These are phyloP conservation scores for Ceratobasidium sp. DNA, from an alignment of 1,284 basidiomycete species.

Conservation along the genomic window DNA sequence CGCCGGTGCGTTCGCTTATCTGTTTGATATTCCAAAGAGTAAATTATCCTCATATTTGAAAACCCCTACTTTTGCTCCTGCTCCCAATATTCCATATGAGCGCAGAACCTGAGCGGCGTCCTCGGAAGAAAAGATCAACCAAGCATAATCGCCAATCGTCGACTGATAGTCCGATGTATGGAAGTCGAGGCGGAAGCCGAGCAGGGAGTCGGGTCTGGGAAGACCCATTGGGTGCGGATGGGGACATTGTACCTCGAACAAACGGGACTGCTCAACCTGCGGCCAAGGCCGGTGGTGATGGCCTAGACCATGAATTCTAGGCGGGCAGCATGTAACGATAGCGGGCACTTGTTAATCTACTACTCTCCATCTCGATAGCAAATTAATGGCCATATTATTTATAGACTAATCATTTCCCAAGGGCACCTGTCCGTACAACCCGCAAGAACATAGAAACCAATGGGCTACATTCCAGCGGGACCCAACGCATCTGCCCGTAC, in stretches of 20 bases:
- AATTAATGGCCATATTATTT: slow-evolving; percentile 1
- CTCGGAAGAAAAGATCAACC: slow-evolving; percentile 25
- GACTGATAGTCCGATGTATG: slow-evolving; percentile 17
- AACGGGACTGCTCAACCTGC: neutral
- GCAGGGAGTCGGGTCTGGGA: slow-evolving; percentile 32
- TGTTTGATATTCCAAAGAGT: neutral
- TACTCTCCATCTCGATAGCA: neutral
- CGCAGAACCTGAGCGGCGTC: slow-evolving; percentile 20
- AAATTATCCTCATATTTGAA: neutral
- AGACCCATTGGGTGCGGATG: slow-evolving; percentile 12
- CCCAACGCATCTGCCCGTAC: neutral
- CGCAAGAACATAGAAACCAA: neutral
- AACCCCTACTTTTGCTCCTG: neutral
- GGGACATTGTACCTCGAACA: slow-evolving; percentile 12
- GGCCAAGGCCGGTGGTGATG: neutral
- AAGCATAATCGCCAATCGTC: slow-evolving; percentile 16
- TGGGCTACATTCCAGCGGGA: neutral
- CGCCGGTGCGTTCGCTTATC: slow-evolving; percentile 17
- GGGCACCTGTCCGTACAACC: neutral
- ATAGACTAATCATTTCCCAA: neutral
- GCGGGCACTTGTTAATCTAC: neutral
- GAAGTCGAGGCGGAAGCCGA: slow-evolving; percentile 14
- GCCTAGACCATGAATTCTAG: slow-evolving; percentile 21
- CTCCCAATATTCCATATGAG: neutral
- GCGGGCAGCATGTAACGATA: neutral